Conservation (phyloP, 2,329 filamentous ascomycete genomes). For the Monosporascus ibericus region DNA sequence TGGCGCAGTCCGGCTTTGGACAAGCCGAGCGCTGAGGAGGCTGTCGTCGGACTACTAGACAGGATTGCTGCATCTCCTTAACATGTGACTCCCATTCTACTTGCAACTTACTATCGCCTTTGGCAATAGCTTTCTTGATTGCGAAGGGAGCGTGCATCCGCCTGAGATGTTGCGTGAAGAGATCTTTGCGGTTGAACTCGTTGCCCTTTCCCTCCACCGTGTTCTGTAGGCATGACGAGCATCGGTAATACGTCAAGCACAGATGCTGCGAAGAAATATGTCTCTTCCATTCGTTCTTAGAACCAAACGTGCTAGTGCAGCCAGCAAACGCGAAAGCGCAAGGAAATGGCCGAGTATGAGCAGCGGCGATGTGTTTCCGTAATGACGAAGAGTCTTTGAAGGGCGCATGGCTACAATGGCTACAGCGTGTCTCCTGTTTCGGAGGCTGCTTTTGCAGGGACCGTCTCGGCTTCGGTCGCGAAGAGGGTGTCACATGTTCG, state of each 20-base stretch:
- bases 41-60: conserved; percentile 62
- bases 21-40: conserved; percentile 69
- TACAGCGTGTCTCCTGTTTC: conserved; percentile 57
- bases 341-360: conserved; percentile 68
- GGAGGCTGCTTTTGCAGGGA: conserved; percentile 40
- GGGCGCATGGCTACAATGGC: conserved; percentile 55
- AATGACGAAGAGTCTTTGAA: conserved; percentile 63
- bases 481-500: conserved; percentile 29
- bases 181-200: conserved; percentile 89
- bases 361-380: conserved; percentile 61
- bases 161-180: conserved; percentile 90
- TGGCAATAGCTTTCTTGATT: conserved; percentile 51
- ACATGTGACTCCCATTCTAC: conserved; percentile 59
- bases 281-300: conserved; percentile 97
- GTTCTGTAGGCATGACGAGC: conserved; percentile 51
- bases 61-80: conserved; percentile 66
- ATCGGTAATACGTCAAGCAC: conserved; percentile 59
- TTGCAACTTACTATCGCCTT: conserved; percentile 53
- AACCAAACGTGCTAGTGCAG: conserved; percentile 76
- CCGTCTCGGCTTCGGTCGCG: conserved; percentile 38
- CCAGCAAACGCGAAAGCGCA: conserved; percentile 84
- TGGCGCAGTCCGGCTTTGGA: conserved; percentile 63
- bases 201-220: conserved; percentile 38
- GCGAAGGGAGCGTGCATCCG: conserved; percentile 81
- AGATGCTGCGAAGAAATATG: conserved; percentile 91